Evolutionary conservation across 495 filamentous ascomycete species (phyloP).

Genomic region (Gamarada debralockiae): DNA sequence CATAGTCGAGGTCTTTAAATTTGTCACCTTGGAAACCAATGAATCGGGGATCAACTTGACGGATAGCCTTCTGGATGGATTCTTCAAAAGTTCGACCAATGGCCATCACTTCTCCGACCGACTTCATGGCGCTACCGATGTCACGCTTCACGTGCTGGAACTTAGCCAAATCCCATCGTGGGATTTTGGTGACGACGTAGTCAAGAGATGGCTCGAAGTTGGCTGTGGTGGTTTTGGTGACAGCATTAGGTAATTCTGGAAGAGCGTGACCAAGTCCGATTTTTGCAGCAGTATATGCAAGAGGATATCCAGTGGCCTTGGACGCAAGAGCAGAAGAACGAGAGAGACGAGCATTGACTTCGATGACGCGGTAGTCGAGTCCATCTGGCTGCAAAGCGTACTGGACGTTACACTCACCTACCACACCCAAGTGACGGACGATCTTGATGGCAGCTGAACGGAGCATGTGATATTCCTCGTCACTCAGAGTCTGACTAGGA

Average conservation of each 20-base stretch:
- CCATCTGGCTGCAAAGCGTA: conserved; percentile 95
- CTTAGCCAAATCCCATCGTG: conserved; percentile 94
- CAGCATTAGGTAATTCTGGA: conserved; percentile 92
- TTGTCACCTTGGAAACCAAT: conserved; percentile 92
- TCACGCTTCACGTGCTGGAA: conserved; percentile 98
- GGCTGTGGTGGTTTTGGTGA: conserved; percentile 96
- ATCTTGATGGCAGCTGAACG: conserved; percentile 95
- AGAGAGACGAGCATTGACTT: conserved; percentile 96
- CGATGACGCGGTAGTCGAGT: conserved; percentile 94
- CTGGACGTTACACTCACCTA: conserved; percentile 97
- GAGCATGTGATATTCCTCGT: conserved; percentile 99
- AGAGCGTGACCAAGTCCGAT: conserved; percentile 93
- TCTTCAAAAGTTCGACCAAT: conserved; percentile 98
- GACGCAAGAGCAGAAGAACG: conserved; percentile 95
- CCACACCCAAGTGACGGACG: conserved; percentile 89
- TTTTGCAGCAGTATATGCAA: conserved; percentile 96
- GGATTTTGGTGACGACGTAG: conserved; percentile 98
- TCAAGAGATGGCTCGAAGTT: conserved; percentile 98
- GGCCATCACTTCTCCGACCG: conserved; percentile 98
- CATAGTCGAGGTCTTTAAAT: conserved; percentile 89
- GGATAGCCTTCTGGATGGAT: conserved; percentile 97
- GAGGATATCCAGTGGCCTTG: conserved; percentile 95
- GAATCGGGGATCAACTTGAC: conserved; percentile 90
- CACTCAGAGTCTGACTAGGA: conserved; percentile 90
- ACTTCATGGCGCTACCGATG: conserved; percentile 98